These are phyloP conservation scores for Brassica nigra DNA, from an alignment of 345 rosid genomes.

Conservation along the genomic window DNA sequence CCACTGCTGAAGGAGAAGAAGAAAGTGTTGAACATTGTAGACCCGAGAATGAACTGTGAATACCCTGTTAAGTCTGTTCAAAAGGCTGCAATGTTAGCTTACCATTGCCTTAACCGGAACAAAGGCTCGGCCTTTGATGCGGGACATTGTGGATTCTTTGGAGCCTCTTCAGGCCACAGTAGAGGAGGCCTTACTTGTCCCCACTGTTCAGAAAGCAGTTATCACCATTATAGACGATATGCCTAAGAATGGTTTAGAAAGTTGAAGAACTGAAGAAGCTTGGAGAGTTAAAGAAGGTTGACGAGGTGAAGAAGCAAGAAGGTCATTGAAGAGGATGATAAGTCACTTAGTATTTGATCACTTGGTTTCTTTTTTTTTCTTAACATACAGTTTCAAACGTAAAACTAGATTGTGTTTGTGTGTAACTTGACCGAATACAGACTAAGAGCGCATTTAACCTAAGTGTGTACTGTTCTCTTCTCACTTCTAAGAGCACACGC, in stretches of 20 bases:
- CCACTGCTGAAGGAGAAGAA: conserved; percentile 90
- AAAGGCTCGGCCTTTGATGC: conserved; percentile 94
- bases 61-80: conserved; percentile 80
- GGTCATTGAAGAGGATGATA: conserved; percentile 27
- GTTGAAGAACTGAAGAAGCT: conserved; percentile 35
- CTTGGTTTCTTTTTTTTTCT: conserved; percentile 5
- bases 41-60: conserved; percentile 71
- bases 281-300: neutral
- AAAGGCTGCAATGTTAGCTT: conserved; percentile 92
- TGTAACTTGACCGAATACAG: conserved; percentile 28
- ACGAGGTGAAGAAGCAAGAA: conserved; percentile 31
- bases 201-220: conserved; percentile 42
- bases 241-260: conserved; percentile 45
- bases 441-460: conserved; percentile 1
- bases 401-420: conserved; percentile 22
- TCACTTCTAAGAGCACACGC: neutral
- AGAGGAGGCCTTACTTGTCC: conserved; percentile 36
- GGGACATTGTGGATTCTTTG: conserved; percentile 88
- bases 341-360: conserved; percentile 17
- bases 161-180: conserved; percentile 80
- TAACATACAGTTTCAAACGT: conserved; percentile 21
- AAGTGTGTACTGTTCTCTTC: neutral
- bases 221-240: conserved; percentile 51
- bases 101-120: conserved; percentile 88
- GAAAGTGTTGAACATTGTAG: conserved; percentile 72